Evolutionary conservation across 129 eudicot genomes (phyloP).

Genomic region (Helianthus tuberosus): DNA sequence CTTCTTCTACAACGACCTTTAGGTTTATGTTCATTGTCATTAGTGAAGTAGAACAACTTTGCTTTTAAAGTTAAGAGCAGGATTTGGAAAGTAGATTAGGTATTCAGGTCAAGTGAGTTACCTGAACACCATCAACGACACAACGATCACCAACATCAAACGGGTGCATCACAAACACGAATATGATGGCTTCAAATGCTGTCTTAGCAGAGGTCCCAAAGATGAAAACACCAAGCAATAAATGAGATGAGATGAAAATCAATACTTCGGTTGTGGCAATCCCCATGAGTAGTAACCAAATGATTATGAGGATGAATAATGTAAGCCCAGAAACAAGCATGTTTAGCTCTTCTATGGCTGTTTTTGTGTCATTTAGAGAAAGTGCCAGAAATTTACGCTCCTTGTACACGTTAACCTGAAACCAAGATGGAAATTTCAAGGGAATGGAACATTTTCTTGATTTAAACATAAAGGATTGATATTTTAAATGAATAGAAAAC

Average conservation of each 20-base stretch:
- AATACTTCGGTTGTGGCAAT: conserved; percentile 58
- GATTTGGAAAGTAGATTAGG: neutral
- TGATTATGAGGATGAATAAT: conserved; percentile 36
- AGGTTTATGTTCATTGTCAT: conserved; percentile 15
- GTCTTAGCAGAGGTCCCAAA: conserved; percentile 62
- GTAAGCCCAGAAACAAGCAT: conserved; percentile 45
- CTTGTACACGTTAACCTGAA: conserved; percentile 59
- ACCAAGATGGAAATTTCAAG: conserved; percentile 6
- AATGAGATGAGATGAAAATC: conserved; percentile 65
- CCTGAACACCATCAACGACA: conserved; percentile 76
- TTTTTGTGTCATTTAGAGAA: conserved; percentile 64
- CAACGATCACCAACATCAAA: conserved; percentile 82
- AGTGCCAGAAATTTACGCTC: conserved; percentile 61
- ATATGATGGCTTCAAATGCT: conserved; percentile 63
- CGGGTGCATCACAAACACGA: conserved; percentile 65
- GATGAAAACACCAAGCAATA: conserved; percentile 58
- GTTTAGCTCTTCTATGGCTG: conserved; percentile 71
- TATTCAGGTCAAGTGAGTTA: conserved; percentile 20
- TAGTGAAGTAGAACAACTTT: conserved; percentile 12
- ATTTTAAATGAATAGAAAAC: neutral
- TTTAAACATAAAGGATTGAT: neutral
- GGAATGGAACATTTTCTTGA: neutral
- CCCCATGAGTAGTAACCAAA: conserved; percentile 69
- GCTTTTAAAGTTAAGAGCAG: neutral
- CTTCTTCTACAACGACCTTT: conserved; percentile 76